Percentiles rank a stretch among this genome's conserved stretches.
These are phyloP conservation scores for Hippophae gyantsensis DNA, from an alignment of 306 rosid genomes.

Conservation along the genomic window DNA sequence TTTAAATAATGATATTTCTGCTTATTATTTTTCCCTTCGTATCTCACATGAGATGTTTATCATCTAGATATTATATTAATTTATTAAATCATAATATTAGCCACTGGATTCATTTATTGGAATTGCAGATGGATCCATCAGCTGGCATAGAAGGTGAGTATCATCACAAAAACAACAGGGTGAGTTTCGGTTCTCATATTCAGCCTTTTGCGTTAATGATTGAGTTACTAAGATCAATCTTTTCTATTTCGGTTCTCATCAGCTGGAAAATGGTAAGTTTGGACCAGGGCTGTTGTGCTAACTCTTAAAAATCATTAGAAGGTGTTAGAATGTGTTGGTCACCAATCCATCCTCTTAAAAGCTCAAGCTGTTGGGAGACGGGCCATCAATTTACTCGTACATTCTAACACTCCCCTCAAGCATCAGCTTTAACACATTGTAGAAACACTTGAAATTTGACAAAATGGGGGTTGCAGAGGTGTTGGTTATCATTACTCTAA, in stretches of 20 bases:
- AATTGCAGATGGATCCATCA: slow-evolving; percentile 70
- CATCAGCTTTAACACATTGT: too few relatives aligned
- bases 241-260: not conserved
- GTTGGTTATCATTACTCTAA: too few relatives aligned
- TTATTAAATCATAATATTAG: slow-evolving; percentile 4
- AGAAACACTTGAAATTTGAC: too few relatives aligned
- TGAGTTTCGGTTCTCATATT: slow-evolving; percentile 22
- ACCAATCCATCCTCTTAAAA: too few relatives aligned
- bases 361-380: too few relatives aligned
- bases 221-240: not conserved
- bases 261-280: too few relatives aligned
- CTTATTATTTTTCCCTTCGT: slow-evolving; percentile 5
- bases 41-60: not conserved
- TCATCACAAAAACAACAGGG: slow-evolving; percentile 80
- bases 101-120: slow-evolving; percentile 17
- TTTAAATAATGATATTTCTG: slow-evolving; percentile 2
- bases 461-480: too few relatives aligned
- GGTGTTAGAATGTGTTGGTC: too few relatives aligned
- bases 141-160: slow-evolving; percentile 94
- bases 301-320: too few relatives aligned
- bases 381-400: too few relatives aligned
- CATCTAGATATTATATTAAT: not conserved
- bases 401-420: too few relatives aligned
- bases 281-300: too few relatives aligned
- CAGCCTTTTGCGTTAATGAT: not conserved